Conservation (phyloP, 148 eudicot species). For the Fagopyrum esculentum region DNA sequence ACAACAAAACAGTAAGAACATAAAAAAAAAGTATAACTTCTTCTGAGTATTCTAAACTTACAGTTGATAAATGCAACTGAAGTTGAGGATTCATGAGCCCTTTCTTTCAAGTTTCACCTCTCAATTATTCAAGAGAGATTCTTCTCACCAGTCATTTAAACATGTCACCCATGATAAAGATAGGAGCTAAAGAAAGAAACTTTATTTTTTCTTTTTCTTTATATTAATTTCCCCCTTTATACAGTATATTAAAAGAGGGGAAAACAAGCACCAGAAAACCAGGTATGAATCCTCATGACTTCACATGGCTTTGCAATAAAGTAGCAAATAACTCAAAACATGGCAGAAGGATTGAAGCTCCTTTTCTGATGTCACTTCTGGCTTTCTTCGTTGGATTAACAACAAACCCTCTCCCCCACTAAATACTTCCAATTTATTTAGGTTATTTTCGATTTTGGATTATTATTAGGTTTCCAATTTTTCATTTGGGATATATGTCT, state of each 20-base stretch:
- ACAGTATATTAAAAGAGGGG: not conserved
- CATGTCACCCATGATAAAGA: slow-evolving; percentile 1
- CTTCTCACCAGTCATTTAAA: slow-evolving; percentile 6
- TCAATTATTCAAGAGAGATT: slow-evolving; percentile 9
- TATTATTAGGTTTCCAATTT: not conserved
- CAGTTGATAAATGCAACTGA: not conserved
- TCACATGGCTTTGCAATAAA: slow-evolving; percentile 10
- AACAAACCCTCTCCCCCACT: not conserved
- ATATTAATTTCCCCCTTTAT: not conserved
- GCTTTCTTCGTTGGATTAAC: not conserved
- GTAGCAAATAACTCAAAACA: not conserved
- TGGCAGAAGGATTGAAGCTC: not conserved
- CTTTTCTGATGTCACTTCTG: slow-evolving; percentile 1
- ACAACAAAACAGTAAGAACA: too few species aligned
- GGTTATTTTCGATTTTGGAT: not conserved
- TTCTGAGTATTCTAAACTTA: not conserved
- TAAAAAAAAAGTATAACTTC: too few species aligned
- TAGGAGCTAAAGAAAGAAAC: not conserved
- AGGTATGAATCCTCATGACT: slow-evolving; percentile 9
- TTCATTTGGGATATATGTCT: not conserved
- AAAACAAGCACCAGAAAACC: slow-evolving; percentile 12
- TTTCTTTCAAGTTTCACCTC: not conserved
- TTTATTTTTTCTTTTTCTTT: not conserved
- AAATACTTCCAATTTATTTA: not conserved
- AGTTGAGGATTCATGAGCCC: not conserved